Conservation (phyloP, 179 eudicot species). For the Gypsophila paniculata region DNA sequence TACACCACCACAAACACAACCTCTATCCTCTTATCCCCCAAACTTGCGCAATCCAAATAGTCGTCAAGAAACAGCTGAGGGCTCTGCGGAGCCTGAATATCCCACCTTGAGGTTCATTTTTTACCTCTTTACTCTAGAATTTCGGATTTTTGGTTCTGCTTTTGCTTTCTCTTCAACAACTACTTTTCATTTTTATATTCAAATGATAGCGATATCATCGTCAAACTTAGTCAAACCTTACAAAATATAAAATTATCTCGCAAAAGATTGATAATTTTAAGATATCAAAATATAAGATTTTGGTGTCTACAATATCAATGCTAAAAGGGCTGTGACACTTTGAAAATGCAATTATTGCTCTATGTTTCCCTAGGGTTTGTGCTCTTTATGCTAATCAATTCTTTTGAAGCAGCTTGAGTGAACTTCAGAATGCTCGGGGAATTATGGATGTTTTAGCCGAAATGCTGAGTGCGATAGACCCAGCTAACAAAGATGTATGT, state of each 20-base stretch:
- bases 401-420: slow-evolving; percentile 56
- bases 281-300: too few species aligned
- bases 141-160: slow-evolving; percentile 6
- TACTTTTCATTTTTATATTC: neutral
- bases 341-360: neutral
- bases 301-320: neutral
- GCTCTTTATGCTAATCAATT: slow-evolving; percentile 13
- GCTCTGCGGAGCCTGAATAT: slow-evolving; percentile 75
- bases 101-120: slow-evolving; percentile 71
- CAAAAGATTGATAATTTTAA: too few species aligned
- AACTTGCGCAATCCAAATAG: slow-evolving; percentile 54
- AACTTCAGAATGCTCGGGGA: slow-evolving; percentile 93
- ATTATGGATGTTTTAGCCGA: slow-evolving; percentile 90
- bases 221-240: neutral
- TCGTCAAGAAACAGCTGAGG: slow-evolving; percentile 47
- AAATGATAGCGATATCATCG: neutral
- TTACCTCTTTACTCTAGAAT: neutral
- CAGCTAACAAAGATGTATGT: slow-evolving; percentile 81
- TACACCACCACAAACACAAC: slow-evolving; percentile 93
- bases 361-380: neutral
- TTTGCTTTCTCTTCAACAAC: neutral
- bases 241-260: too few species aligned
- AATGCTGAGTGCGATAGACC: slow-evolving; percentile 87
- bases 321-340: neutral
- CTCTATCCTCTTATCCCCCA: slow-evolving; percentile 64